Evolutionary conservation across 176 grass and related monocot species (phyloP).

Genomic region (Microstegium vimineum): DNA sequence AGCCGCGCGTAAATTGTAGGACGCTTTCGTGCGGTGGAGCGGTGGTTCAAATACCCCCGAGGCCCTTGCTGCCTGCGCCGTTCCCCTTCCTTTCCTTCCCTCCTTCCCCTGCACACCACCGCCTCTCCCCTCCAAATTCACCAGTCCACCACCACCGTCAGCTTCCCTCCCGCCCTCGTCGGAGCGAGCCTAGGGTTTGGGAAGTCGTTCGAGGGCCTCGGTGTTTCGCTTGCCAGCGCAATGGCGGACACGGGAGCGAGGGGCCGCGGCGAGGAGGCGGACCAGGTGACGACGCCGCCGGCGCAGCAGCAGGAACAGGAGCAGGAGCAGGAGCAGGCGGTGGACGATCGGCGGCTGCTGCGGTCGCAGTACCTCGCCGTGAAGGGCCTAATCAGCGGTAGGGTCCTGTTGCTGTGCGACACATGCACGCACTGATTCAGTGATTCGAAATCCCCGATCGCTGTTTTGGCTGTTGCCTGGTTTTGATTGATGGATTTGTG

Average conservation of each 20-base stretch:
- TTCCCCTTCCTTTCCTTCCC: background rate
- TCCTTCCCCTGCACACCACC: constrained; percentile 14
- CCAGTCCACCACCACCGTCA: too few relatives aligned
- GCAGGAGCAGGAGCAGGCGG: background rate
- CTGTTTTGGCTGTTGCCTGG: background rate
- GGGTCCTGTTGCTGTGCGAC: background rate
- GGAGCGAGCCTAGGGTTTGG: background rate
- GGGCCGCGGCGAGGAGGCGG: background rate
- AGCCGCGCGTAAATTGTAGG: too few relatives aligned
- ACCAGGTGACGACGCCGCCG: background rate
- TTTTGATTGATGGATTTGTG: background rate
- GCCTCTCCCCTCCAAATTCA: background rate
- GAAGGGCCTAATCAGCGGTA: constrained; percentile 72
- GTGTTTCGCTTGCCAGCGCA: background rate
- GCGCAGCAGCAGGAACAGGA: background rate
- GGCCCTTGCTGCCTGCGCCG: background rate
- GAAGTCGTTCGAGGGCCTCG: background rate
- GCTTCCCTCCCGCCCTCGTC: background rate
- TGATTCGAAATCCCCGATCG: background rate
- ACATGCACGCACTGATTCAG: background rate
- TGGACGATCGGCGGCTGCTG: constrained; percentile 51
- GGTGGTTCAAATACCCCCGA: constrained; percentile 19
- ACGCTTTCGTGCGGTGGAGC: background rate
- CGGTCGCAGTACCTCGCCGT: constrained; percentile 71
- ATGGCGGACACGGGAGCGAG: background rate